phyloP scores from a whole-genome alignment of 352 stramenopile genomes.

The Elongisporangium undulatum region DNA sequence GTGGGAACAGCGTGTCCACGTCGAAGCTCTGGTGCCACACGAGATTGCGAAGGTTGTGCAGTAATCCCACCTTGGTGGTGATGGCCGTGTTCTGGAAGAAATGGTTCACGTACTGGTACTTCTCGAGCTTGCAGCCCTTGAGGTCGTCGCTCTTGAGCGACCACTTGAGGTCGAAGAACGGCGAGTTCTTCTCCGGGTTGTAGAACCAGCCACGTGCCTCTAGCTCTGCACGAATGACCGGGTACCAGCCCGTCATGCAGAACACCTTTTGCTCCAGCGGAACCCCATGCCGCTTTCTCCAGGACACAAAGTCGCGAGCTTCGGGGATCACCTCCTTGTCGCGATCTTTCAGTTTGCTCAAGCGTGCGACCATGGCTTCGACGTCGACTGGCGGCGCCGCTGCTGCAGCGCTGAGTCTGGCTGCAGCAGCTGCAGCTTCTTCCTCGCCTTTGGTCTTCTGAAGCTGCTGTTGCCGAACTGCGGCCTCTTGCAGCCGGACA shows the following conservation, averaged over 20 bases:
- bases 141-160: conserved; percentile 87
- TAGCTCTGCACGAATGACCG: conserved; percentile 87
- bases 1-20: conserved; percentile 81
- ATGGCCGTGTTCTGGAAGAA: conserved; percentile 90
- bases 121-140: conserved; percentile 70
- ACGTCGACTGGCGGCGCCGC: conserved; percentile 30
- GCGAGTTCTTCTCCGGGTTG: conserved; percentile 78
- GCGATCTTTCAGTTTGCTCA: conserved; percentile 70
- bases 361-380: conserved; percentile 68
- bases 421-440: conserved; percentile 26
- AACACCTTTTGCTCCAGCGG: conserved; percentile 83
- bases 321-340: conserved; percentile 62
- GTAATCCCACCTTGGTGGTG: conserved; percentile 89
- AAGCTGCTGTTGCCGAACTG: conserved; percentile 22
- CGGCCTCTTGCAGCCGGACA: conserved; percentile 48
- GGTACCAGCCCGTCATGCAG: conserved; percentile 90
- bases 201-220: conserved; percentile 87
- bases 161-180: conserved; percentile 93
- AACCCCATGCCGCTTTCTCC: conserved; percentile 88
- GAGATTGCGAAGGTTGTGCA: conserved; percentile 74
- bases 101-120: conserved; percentile 89
- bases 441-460: conserved; percentile 24
- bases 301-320: conserved; percentile 81
- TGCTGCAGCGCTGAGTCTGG: conserved; percentile 19
- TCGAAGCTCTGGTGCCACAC: conserved; percentile 83